Base-by-base conservation (phyloP, 2,329 filamentous ascomycete genomes). In the Cladosporium austrohemisphaericum region DNA sequence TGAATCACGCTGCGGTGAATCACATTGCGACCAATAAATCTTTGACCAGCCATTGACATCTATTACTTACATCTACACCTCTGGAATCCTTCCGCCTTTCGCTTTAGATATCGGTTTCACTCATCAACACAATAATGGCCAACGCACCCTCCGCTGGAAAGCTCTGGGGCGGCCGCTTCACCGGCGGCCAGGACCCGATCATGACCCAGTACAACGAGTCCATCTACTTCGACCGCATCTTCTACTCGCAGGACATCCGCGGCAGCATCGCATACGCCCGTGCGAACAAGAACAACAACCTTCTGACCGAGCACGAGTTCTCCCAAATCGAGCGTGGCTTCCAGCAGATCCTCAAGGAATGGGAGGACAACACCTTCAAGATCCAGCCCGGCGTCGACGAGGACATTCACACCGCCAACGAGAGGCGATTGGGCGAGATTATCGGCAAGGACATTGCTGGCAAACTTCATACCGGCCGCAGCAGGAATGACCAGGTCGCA, bases 401-500 rank as follows among this genome's bases (percentile, higher is more conserved):
- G 60, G 76, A 78, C 57, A 78, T 78, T 29, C 76, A 78, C 62
- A 78, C 76, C 1, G 76, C 76, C 33, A 78, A 78, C 54, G 76
- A 77, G 66, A 63, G 75, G 33, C 60, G 75, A 46, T 61, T 77
- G 50, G 85, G 87, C 44, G 90, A 95, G 73, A 78, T 95, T 55
- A 91, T 95, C 55, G 88, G 90, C 61, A 91, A 86, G 68, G 81
- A 90, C 20, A 83, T 86, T 50, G 88, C 85, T 1, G 89, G 91
- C 19, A 95, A 95, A 74, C 79, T 95, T 51, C 91, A 95, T 71
- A 95, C 90, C n/a, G 74, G 75, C 35, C 84, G 91, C 45, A 91
- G 85, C 67, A 80, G 90, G 59, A 95, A 95, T 64, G 90, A 96
- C 71, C 90, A 95, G 71, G 83, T 95, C 50, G 89, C 84, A 40